Percentiles rank a stretch among this genome's conserved stretches.
phyloP scores from a whole-genome alignment of 2,329 filamentous ascomycete species.

The Diplocarpon mali region DNA sequence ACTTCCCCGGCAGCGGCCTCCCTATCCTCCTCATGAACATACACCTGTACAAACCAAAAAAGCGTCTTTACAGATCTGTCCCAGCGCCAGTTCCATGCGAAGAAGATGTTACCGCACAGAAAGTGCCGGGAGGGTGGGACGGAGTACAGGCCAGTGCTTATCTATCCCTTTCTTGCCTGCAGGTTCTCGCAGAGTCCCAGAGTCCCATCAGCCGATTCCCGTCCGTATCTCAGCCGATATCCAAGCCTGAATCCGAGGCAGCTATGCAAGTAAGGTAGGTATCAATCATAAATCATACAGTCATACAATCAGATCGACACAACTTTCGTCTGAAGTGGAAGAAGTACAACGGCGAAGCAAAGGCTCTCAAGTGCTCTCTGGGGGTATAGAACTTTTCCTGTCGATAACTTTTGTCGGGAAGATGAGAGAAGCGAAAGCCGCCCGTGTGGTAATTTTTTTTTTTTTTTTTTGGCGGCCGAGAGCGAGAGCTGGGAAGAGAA shows the following conservation, averaged over 20 bases:
- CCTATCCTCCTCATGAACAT: neutral
- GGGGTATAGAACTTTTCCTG: constrained; percentile 21
- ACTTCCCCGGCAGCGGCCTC: neutral
- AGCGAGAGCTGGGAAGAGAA: constrained; percentile 12
- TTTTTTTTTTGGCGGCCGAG: too few species aligned
- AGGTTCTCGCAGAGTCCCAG: constrained; percentile 8
- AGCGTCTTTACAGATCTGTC: constrained; percentile 14
- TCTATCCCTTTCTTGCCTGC: constrained; percentile 8
- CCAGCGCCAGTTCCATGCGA: constrained; percentile 16
- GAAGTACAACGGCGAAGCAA: constrained; percentile 5
- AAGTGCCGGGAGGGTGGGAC: neutral
- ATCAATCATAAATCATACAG: constrained; percentile 25
- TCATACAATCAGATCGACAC: constrained; percentile 26
- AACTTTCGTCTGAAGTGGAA: constrained; percentile 10
- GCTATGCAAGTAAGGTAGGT: constrained; percentile 14
- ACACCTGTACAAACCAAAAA: constrained; percentile 10
- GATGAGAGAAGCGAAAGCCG: constrained; percentile 16
- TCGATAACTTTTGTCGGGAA: constrained; percentile 12
- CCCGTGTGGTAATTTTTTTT: constrained; percentile 15
- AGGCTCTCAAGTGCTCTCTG: constrained; percentile 18
- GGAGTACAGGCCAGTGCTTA: constrained; percentile 21
- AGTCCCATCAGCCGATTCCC: constrained; percentile 3
- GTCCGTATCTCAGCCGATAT: too few species aligned
- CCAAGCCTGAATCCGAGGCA: too few species aligned
- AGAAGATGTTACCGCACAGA: constrained; percentile 15